Conservation (phyloP, 148 eudicot species). For the Vaccinium macrocarpon region DNA sequence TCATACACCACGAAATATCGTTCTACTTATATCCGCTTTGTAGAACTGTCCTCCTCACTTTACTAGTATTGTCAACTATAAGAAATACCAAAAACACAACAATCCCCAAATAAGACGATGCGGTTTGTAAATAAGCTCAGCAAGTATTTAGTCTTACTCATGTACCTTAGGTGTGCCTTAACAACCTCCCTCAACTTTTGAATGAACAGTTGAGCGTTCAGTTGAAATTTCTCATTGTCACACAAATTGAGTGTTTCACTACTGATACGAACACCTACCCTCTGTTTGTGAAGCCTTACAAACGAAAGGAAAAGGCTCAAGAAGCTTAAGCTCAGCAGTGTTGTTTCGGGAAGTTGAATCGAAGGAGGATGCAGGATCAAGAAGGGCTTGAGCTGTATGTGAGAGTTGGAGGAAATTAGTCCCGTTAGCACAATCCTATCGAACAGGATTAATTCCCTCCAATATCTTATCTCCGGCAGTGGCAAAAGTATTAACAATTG, state of each 20-base stretch:
- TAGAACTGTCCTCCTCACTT: neutral
- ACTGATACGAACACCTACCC: neutral
- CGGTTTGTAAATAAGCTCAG: neutral
- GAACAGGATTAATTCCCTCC: neutral
- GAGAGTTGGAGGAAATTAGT: neutral
- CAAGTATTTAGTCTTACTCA: neutral
- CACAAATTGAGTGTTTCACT: neutral
- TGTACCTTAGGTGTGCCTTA: neutral
- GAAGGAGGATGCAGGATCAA: neutral
- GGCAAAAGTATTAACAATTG: neutral
- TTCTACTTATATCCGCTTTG: neutral
- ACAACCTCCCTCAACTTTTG: neutral
- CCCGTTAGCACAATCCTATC: neutral
- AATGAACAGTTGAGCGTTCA: neutral
- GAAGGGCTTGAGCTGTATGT: neutral
- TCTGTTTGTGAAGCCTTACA: neutral
- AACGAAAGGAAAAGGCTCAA: neutral
- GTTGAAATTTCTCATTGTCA: neutral
- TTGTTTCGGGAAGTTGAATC: neutral
- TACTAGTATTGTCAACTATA: neutral
- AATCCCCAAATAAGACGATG: neutral
- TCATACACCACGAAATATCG: neutral
- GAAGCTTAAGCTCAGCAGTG: neutral
- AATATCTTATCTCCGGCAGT: neutral
- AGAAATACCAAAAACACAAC: neutral